Percentiles rank a stretch among this genome's conserved stretches.
Conservation (phyloP, 768 basidiomycete species). For the Lanmaoa rubissima region DNA sequence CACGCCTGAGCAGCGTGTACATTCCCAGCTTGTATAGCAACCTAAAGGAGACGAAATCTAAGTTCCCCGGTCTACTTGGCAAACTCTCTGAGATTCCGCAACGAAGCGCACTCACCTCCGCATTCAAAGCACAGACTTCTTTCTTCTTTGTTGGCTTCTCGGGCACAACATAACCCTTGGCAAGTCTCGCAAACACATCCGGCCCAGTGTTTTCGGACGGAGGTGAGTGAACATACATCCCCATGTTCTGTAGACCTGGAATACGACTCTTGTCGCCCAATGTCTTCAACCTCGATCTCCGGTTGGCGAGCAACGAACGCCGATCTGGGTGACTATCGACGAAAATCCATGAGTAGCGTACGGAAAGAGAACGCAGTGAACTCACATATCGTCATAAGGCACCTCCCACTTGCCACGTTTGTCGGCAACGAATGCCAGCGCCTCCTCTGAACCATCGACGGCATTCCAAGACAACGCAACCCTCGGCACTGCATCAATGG, state of each 20-base stretch:
- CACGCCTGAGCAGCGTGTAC: conserved; percentile 61
- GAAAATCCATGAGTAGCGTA: background rate
- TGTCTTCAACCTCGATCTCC: conserved; percentile 45
- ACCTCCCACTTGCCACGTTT: conserved; percentile 53
- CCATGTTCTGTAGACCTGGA: conserved; percentile 57
- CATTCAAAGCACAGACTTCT: conserved; percentile 58
- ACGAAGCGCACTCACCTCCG: conserved; percentile 41
- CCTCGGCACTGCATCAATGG: conserved; percentile 66
- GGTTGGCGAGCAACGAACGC: conserved; percentile 22
- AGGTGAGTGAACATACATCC: conserved; percentile 38
- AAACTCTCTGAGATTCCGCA: background rate
- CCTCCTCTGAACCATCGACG: conserved; percentile 39
- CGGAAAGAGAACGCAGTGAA: background rate
- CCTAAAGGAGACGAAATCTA: conserved; percentile 31
- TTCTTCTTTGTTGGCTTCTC: conserved; percentile 36
- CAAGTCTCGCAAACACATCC: conserved; percentile 55
- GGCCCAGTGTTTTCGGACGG: conserved; percentile 26
- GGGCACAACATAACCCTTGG: conserved; percentile 55
- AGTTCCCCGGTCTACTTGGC: background rate
- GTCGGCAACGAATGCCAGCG: conserved; percentile 66
- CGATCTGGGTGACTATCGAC: conserved; percentile 37
- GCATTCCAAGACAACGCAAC: conserved; percentile 64
- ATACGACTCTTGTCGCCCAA: conserved; percentile 56
- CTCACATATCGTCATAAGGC: conserved; percentile 81
- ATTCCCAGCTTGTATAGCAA: conserved; percentile 59